Conservation (phyloP, 345 rosid species). For the Brassica incana region DNA sequence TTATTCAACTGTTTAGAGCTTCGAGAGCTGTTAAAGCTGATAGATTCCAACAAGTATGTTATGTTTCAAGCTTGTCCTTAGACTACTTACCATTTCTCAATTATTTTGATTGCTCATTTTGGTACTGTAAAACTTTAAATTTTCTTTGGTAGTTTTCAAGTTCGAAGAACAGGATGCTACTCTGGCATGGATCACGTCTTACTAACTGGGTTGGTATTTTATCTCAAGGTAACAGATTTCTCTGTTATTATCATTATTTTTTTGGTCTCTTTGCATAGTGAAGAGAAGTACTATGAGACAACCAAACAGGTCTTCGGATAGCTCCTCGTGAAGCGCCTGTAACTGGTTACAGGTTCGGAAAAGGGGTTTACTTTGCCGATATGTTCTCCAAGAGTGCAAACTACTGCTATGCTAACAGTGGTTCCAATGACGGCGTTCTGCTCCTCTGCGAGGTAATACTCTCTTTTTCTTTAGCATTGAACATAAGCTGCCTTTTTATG, state of each 20-base stretch:
- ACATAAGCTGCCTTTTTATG: conserved; percentile 12
- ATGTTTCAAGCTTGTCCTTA: conserved; percentile 7
- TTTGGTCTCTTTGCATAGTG: conserved; percentile 1
- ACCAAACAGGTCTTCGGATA: conserved; percentile 68
- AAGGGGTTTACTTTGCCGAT: conserved; percentile 94
- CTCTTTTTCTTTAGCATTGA: conserved; percentile 2
- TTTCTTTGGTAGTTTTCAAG: conserved; percentile 54
- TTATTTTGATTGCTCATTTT: not conserved
- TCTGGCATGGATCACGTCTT: conserved; percentile 97
- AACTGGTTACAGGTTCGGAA: conserved; percentile 92
- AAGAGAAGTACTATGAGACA: conserved; percentile 21
- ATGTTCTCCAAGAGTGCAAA: conserved; percentile 97
- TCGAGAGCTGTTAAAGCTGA: conserved; percentile 63
- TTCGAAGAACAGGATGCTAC: conserved; percentile 70
- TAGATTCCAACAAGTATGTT: conserved; percentile 55
- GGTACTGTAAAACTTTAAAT: not conserved
- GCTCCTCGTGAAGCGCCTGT: conserved; percentile 95
- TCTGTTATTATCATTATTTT: not conserved
- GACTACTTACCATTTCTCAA: not conserved
- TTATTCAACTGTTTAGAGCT: conserved; percentile 67
- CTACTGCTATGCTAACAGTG: conserved; percentile 62
- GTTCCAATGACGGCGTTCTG: conserved; percentile 62
- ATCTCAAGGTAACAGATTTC: conserved; percentile 67
- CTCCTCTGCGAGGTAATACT: conserved; percentile 76
- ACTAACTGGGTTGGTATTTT: conserved; percentile 93